Evolutionary conservation across 2,329 filamentous ascomycete species (phyloP), one percentile per base, ranked within the genome.

Genomic region (Nothopassalora personata): DNA sequence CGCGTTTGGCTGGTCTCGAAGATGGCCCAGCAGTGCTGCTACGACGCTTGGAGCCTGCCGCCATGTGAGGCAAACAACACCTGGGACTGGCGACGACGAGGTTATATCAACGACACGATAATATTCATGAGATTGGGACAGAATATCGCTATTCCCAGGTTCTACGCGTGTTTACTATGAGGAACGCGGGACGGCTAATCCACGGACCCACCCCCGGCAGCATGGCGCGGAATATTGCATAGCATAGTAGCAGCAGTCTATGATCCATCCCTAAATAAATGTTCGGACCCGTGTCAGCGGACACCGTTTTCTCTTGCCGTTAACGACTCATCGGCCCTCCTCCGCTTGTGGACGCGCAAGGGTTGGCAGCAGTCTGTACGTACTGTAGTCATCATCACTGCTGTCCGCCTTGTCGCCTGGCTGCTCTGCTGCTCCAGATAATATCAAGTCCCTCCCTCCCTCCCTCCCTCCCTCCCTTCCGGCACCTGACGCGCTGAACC

Each of bases 401-500:
- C 23, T n/a, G 6, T 33, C 51, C 51, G 15, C 30, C 31, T 33
- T 45, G 23, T 33, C 15, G 18, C 31, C 36, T 34, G n/a, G 51
- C 51, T 33, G 53, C 36, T 43, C 34, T 27, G 15, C 5, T 19
- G 33, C 33, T 53, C 8, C 51, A 53, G 46, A 43, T 43, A 43
- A 43, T 43, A 43, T 43, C 39, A 43, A n/a, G 13, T 52, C 49
- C 18, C 15, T 52, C 19, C 51, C 51, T 53, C n/a, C 51, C 13
- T 36, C 51, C 34, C 51, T 43, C 39, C 53, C 34, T 54, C 34
- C 53, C 28, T 43, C 53, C 39, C 23, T 28, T 31, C 36, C 55
- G 47, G 55, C 55, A 51, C n/a, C 55, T 53, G 47, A 23, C 23
- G 47, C 27, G 48, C 53, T 54, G 55, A 36, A 28, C 34, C 53